Evolutionary conservation across 257 asterid genomes (phyloP), one percentile per base, ranked within the genome.

Genomic region (Apocynum venetum): DNA sequence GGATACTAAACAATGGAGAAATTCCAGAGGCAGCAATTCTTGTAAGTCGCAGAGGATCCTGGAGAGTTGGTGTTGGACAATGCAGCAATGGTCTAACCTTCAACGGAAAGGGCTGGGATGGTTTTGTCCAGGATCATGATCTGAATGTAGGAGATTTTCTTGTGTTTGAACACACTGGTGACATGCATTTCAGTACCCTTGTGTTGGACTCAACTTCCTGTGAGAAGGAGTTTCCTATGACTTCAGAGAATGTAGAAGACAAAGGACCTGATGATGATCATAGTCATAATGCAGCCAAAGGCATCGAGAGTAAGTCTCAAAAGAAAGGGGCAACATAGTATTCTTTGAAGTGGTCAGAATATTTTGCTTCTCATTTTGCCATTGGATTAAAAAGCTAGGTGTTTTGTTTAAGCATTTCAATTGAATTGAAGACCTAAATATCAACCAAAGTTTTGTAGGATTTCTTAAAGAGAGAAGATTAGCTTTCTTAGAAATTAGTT

Each of bases 161-260:
- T 40, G 77, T 83, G 19, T 83, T 83, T 66, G 76, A 79, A 44
- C 76, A 83, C 47, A n/a, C 15, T 20, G 73, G 76, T 20, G 8
- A 11, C n/a, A 47, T 79, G 79, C 47, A 49, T 17, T 83, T 83
- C 71, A n/a, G 25, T 47, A 72, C 72, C n/a, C 46, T 14, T 4
- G 48, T 72, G 14, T 78, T 76, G 49, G 79, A 76, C 63, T 46
- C 70, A 13, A 59, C 66, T 72, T 76, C 74, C 19, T 83, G 83
- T n/a, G 81, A 79, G 47, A 83, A 79, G 49, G 67, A 72, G 15
- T 83, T 66, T 56, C 35, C 31, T 10, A 53, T 36, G 70, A 51
- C 47, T 55, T 47, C 63, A 9, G 74, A 64, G 67, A 72, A 43
- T 10, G 8, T 60, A 55, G n/a, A 12, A 41, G 17, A 41, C 31